Evolutionary conservation across 2,329 filamentous ascomycete genomes (phyloP).

Genomic region (Colletotrichum theobromicola): DNA sequence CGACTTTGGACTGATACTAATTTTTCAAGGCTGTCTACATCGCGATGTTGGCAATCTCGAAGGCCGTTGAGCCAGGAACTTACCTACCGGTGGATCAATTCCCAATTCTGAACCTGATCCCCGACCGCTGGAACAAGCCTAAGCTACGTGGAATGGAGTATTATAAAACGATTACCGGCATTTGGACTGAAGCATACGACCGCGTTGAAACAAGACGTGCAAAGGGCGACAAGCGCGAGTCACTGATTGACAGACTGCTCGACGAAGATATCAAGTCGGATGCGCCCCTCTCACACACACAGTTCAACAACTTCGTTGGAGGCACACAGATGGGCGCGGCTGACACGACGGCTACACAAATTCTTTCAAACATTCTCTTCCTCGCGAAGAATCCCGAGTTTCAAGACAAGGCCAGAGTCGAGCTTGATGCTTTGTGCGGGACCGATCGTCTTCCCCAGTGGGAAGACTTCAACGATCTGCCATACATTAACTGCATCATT

Average conservation of each 20-base stretch:
- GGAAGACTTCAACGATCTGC: constrained; percentile 41
- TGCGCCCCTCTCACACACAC: constrained; percentile 25
- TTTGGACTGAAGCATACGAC: constrained; percentile 42
- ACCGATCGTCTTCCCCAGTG: constrained; percentile 38
- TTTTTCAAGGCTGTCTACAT: neutral
- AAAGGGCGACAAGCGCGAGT: constrained; percentile 25
- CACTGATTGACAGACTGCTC: constrained; percentile 45
- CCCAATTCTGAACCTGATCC: constrained; percentile 46
- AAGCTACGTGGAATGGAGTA: constrained; percentile 38
- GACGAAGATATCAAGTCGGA: constrained; percentile 37
- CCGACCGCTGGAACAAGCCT: constrained; percentile 47
- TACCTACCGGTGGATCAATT: constrained; percentile 55
- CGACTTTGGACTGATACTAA: neutral
- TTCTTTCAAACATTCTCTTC: constrained; percentile 42
- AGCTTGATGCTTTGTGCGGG: constrained; percentile 44
- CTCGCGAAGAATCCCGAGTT: constrained; percentile 46
- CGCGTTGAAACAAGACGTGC: constrained; percentile 37
- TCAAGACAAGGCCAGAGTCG: constrained; percentile 41
- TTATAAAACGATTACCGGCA: constrained; percentile 41
- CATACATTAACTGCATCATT: constrained; percentile 44
- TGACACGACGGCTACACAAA: constrained; percentile 38
- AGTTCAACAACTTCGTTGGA: constrained; percentile 41
- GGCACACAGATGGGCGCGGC: constrained; percentile 38
- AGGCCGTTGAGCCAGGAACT: constrained; percentile 49
- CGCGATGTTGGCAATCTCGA: constrained; percentile 23